phyloP scores from a whole-genome alignment of 129 eudicot genomes.

The Escallonia herrerae region DNA sequence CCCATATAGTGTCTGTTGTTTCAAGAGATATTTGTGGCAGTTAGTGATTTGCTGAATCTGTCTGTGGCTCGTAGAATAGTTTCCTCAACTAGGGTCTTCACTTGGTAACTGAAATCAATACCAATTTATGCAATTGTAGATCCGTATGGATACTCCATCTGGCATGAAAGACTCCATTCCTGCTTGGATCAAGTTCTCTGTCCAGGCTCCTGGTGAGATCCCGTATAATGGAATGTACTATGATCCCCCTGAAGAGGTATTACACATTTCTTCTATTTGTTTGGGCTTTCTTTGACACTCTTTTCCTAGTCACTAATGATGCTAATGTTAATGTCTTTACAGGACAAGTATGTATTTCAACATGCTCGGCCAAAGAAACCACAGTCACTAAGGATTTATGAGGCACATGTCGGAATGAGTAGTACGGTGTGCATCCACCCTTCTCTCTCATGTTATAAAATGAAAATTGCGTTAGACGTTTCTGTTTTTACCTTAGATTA shows the following conservation, averaged over 20 bases:
- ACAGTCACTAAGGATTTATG: slow-evolving; percentile 84
- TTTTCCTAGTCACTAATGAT: slow-evolving; percentile 8
- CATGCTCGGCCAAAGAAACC: slow-evolving; percentile 94
- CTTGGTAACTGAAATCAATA: too few relatives aligned
- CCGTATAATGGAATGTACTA: slow-evolving; percentile 95
- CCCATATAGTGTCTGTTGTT: too few relatives aligned
- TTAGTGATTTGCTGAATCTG: too few relatives aligned
- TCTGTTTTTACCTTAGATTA: neutral
- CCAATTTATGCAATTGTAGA: slow-evolving; percentile 31
- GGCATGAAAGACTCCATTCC: slow-evolving; percentile 97
- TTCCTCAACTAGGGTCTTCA: too few relatives aligned
- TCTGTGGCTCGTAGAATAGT: too few relatives aligned
- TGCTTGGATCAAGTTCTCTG: slow-evolving; percentile 96
- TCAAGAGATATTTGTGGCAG: too few relatives aligned
- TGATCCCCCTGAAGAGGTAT: slow-evolving; percentile 98
- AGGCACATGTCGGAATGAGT: slow-evolving; percentile 99
- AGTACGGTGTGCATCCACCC: slow-evolving; percentile 63
- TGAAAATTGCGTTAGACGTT: neutral
- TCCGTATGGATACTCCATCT: slow-evolving; percentile 98
- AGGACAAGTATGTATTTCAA: slow-evolving; percentile 78
- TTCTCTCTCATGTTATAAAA: slow-evolving; percentile 22
- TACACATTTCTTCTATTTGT: neutral
- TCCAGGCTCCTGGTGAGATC: slow-evolving; percentile 93
- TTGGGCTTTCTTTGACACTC: neutral
- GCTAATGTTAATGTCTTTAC: slow-evolving; percentile 18